A percentile compares a stretch with the other conserved stretches of the same genome.
phyloP scores from a whole-genome alignment of 805 yeast species.

The Metschnikowia amazonensis region DNA sequence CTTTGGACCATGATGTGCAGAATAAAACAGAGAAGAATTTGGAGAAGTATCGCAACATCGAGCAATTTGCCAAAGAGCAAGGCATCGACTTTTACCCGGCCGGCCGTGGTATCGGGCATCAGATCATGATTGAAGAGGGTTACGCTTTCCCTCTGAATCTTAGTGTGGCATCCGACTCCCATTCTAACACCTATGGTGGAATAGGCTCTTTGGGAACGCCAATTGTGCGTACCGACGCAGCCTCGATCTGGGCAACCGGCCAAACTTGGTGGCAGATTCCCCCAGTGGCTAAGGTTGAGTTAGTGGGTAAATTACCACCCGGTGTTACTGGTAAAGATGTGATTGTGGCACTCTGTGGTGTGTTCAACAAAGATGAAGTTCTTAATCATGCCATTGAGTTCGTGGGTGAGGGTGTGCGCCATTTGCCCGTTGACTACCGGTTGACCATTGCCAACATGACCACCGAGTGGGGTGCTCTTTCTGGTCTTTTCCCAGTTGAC shows the following conservation, averaged over 20 bases:
- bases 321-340: conserved; percentile 97
- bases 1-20: conserved; percentile 97
- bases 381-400: conserved; percentile 92
- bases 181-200: conserved; percentile 97
- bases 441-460: conserved; percentile 23
- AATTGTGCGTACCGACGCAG: conserved; percentile 97
- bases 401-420: conserved; percentile 72
- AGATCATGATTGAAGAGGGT: conserved; percentile 98
- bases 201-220: conserved; percentile 95
- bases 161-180: conserved; percentile 97
- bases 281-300: conserved; percentile 92
- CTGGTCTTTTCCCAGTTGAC: conserved; percentile 98
- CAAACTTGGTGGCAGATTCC: conserved; percentile 99
- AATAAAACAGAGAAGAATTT: conserved; percentile 86
- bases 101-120: conserved; percentile 99
- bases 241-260: conserved; percentile 99
- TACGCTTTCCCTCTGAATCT: conserved; percentile 92
- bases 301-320: conserved; percentile 72
- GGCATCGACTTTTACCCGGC: conserved; percentile 98
- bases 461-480: conserved; percentile 54
- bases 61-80: conserved; percentile 82
- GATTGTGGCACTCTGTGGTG: conserved; percentile 92
- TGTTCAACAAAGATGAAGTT: conserved; percentile 88
- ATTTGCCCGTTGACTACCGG: conserved; percentile 58
- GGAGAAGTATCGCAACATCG: conserved; percentile 82